Base-by-base conservation (phyloP, 2,329 filamentous ascomycete genomes). In the Aspergillus pseudoglaucus region DNA sequence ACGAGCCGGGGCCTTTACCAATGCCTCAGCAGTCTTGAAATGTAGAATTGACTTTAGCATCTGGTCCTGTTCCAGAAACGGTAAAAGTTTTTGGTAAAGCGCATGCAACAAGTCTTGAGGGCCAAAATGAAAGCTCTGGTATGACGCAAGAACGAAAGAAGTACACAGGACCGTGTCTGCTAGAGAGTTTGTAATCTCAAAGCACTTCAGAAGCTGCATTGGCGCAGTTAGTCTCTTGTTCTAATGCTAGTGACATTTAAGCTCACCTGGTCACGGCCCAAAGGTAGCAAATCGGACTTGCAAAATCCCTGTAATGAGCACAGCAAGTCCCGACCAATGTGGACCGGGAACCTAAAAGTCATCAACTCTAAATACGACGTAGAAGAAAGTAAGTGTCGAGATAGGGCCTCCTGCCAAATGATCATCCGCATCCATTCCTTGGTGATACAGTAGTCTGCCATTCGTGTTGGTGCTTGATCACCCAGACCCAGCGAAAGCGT, bases 401-500 rank as follows among this genome's bases (percentile, higher is more conserved):
- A 58, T 3, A 65, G 44, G 14, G 60, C 62, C 23, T 62, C 50
- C 23, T 64, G 62, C 62, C 62, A 65, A 17, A 65, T 49, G 6
- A 65, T 65, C 1, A 57, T 63, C 22, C 61, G 54, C 62, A 65
- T 65, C 62, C 62, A 65, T 48, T 64, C 53, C 41, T 54, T 56
- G 1, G 62, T 65, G 37, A 64, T 62, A 25, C 56, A 53, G 22
- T 54, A 63, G 20, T 65, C 62, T 18, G 61, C 62, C 10, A 58
- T 49, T 9, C 62, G 55, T 7, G 56, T 55, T 1, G 55, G 55
- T 2, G 54, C 45, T 3, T 47, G 42, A 25, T 58, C 47, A 0
- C 42, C 46, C 15, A 53, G 49, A 3, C 30, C 46, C 6, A 57
- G 48, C 10, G 37, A 47, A 12, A 61, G 46, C 3, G 47, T 48